A percentile compares a stretch with the other conserved stretches of the same genome.
phyloP scores from a whole-genome alignment of 768 basidiomycete genomes.

The Phaffia australis region DNA sequence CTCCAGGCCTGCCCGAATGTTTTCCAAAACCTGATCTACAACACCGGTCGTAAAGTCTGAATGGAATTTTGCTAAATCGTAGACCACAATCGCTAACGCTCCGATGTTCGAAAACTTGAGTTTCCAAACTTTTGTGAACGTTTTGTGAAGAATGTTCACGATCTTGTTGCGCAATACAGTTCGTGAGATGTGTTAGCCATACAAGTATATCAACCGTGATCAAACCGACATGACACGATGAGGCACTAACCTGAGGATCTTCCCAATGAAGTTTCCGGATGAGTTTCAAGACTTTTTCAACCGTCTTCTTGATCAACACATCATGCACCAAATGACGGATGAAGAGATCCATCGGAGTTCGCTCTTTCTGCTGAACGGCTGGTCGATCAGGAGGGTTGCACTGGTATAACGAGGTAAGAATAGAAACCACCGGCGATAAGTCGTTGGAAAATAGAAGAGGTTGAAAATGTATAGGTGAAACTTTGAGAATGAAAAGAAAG shows the following conservation, averaged over 20 bases:
- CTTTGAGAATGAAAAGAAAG: neutral
- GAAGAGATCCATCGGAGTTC: constrained; percentile 79
- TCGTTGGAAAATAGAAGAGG: neutral
- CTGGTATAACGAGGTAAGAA: constrained; percentile 41
- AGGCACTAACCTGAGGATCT: constrained; percentile 43
- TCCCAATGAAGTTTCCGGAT: constrained; percentile 94
- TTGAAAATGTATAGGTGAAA: neutral
- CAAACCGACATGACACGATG: neutral
- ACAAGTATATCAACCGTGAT: neutral
- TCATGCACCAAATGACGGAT: constrained; percentile 91
- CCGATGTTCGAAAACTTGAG: constrained; percentile 83
- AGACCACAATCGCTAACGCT: constrained; percentile 84
- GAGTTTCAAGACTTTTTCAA: constrained; percentile 90
- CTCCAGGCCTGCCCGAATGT: constrained; percentile 79
- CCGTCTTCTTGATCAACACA: constrained; percentile 79
- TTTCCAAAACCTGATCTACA: constrained; percentile 89
- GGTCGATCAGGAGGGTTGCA: constrained; percentile 94
- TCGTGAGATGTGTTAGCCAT: neutral
- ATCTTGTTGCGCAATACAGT: constrained; percentile 36
- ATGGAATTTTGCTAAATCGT: constrained; percentile 87
- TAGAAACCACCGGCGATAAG: neutral
- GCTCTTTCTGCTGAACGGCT: constrained; percentile 72
- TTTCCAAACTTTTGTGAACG: constrained; percentile 98
- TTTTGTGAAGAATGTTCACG: constrained; percentile 60
- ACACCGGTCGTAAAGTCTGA: constrained; percentile 76